These are phyloP conservation scores for Kurtzmaniella natalensis DNA, from an alignment of 1,139 yeast genomes.

Conservation along the genomic window DNA sequence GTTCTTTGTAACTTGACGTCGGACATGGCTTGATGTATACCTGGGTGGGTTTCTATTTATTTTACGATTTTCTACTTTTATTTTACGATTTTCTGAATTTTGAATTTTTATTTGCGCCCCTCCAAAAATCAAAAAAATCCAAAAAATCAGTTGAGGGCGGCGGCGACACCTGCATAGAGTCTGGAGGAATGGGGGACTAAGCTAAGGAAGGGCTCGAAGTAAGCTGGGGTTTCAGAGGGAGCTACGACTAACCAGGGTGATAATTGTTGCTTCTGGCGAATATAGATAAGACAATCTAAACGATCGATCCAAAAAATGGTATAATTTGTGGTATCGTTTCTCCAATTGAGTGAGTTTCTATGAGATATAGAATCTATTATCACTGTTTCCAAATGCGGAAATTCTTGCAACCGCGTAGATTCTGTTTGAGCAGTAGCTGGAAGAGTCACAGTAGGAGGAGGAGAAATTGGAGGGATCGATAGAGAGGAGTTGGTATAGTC, in stretches of 20 bases:
- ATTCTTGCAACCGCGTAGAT: neutral
- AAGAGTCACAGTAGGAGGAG: too few relatives aligned
- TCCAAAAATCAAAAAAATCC: neutral
- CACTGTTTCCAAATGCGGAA: slow-evolving; percentile 1
- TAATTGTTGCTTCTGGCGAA: neutral
- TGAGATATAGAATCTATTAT: neutral
- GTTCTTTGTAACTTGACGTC: slow-evolving; percentile 54
- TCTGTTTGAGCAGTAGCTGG: too few relatives aligned
- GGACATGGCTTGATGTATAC: slow-evolving; percentile 21
- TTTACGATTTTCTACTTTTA: too few relatives aligned
- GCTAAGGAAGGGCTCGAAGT: too few relatives aligned
- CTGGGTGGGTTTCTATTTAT: too few relatives aligned
- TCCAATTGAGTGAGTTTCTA: neutral
- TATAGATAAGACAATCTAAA: neutral
- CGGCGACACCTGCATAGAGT: too few relatives aligned
- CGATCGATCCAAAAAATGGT: neutral
- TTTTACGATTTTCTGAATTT: neutral
- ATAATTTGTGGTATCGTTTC: neutral
- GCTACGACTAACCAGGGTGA: slow-evolving; percentile 1
- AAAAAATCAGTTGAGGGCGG: neutral
- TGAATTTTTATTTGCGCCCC: neutral
- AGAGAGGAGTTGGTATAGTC: too few relatives aligned
- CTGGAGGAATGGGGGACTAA: too few relatives aligned
- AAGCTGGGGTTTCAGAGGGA: neutral
- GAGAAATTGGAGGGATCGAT: too few relatives aligned